Conservation (phyloP, 306 rosid species). For the Glycyrrhiza uralensis region DNA sequence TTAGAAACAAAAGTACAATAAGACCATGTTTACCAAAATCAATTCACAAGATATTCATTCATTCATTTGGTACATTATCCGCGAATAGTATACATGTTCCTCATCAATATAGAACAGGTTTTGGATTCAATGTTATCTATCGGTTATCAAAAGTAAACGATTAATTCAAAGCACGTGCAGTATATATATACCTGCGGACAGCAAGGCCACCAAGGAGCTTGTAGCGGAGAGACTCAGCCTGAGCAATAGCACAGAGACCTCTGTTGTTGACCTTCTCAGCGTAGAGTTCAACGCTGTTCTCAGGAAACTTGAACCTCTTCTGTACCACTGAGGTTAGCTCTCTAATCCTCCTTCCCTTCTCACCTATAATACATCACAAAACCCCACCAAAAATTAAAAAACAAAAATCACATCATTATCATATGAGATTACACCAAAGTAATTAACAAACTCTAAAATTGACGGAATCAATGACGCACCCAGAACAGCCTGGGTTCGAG, state of each 20-base stretch:
- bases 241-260: neutral
- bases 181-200: neutral
- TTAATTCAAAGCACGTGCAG: neutral
- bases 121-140: too few species aligned
- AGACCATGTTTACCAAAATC: too few species aligned
- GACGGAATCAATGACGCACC: neutral
- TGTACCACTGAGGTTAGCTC: constrained; percentile 5
- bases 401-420: neutral
- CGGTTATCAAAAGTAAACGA: neutral
- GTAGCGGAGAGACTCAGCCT: neutral
- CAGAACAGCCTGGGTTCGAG: neutral
- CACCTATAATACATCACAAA: neutral
- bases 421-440: neutral
- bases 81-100: too few species aligned
- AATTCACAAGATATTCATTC: neutral
- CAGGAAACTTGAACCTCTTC: neutral
- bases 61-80: too few species aligned
- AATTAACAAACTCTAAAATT: neutral
- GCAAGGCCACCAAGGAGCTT: constrained; percentile 3
- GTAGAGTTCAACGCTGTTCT: neutral
- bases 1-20: too few species aligned
- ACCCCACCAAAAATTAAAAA: neutral
- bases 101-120: neutral
- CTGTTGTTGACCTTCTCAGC: constrained; percentile 1
- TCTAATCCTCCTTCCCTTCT: constrained; percentile 2